These are phyloP conservation scores for Coccinonectria pachysandricola DNA, from an alignment of 2,329 filamentous ascomycete species.

Conservation along the genomic window DNA sequence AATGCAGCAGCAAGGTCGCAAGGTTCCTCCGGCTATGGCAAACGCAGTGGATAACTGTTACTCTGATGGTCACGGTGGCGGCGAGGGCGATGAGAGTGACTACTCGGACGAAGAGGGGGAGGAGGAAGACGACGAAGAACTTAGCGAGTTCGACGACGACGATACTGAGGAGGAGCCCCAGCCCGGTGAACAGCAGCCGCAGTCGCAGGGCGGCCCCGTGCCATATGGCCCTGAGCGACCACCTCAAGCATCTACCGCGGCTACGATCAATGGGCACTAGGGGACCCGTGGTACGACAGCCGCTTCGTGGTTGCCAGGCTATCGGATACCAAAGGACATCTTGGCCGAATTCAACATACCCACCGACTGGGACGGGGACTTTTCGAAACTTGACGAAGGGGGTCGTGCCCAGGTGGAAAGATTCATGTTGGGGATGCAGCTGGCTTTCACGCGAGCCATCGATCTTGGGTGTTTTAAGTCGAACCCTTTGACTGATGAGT, in stretches of 20 bases:
- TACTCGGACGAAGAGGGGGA: slow-evolving; percentile 54
- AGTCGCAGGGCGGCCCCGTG: slow-evolving; percentile 26
- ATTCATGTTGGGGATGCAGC: too few species aligned
- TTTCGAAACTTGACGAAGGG: too few species aligned
- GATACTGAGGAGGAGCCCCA: slow-evolving; percentile 43
- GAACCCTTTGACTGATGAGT: too few species aligned
- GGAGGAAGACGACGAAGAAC: slow-evolving; percentile 51
- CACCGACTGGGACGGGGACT: too few species aligned
- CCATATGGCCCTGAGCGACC: slow-evolving; percentile 40
- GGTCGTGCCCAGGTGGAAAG: too few species aligned
- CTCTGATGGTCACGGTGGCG: slow-evolving; percentile 38
- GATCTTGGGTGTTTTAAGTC: too few species aligned
- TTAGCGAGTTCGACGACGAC: slow-evolving; percentile 58
- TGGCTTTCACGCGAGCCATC: too few species aligned
- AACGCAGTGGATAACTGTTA: slow-evolving; percentile 51
- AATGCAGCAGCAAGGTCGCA: slow-evolving; percentile 90
- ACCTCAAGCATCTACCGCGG: slow-evolving; percentile 25
- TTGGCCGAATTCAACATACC: too few species aligned
- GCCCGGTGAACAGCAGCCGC: too few species aligned
- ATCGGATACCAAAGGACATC: too few species aligned
- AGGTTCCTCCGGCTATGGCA: slow-evolving; percentile 54
- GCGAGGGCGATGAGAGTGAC: slow-evolving; percentile 50
- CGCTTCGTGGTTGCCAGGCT: too few species aligned
- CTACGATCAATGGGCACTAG: slow-evolving; percentile 36
- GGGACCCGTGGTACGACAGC: slow-evolving; percentile 14